A percentile compares a stretch with the other conserved stretches of the same genome.
phyloP scores from a whole-genome alignment of 306 rosid species.

The Citrullus mucosospermus region DNA sequence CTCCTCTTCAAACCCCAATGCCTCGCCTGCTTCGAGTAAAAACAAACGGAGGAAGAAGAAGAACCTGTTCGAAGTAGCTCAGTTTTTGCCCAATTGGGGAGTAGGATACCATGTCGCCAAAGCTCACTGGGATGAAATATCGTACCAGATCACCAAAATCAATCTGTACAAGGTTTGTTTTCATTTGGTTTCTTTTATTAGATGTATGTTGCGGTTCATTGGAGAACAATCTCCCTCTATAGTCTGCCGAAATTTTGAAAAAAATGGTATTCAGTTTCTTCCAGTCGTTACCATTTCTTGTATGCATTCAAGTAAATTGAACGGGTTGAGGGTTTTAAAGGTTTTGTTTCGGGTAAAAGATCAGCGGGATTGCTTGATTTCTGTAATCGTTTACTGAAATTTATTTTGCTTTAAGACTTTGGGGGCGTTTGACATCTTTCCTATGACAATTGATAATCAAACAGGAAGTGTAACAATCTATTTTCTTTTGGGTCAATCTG shows the following conservation, averaged over 20 bases:
- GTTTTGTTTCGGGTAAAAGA: background rate
- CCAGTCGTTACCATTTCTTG: background rate
- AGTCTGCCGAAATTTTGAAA: background rate
- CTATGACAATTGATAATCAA: background rate
- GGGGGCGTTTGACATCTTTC: background rate
- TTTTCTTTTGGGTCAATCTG: background rate
- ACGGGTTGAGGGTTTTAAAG: background rate
- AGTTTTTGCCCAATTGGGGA: slow-evolving; percentile 88
- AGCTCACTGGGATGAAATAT: slow-evolving; percentile 70
- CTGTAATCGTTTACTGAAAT: no score
- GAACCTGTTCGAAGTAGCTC: slow-evolving; percentile 85
- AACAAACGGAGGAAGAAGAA: slow-evolving; percentile 66
- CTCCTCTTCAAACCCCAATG: slow-evolving; percentile 21
- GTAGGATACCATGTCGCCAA: slow-evolving; percentile 85
- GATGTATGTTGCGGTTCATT: background rate
- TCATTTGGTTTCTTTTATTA: background rate
- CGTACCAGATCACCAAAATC: slow-evolving; percentile 78
- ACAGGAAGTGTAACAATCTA: background rate
- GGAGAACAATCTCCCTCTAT: background rate
- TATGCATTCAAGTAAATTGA: background rate
- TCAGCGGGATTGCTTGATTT: background rate
- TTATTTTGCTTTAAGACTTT: background rate
- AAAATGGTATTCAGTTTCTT: background rate
- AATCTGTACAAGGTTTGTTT: slow-evolving; percentile 82
- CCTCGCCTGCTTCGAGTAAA: slow-evolving; percentile 25